Percentiles rank a stretch among this genome's conserved stretches.
phyloP scores from a whole-genome alignment of 805 yeast genomes.

The Starmera caribaea region DNA sequence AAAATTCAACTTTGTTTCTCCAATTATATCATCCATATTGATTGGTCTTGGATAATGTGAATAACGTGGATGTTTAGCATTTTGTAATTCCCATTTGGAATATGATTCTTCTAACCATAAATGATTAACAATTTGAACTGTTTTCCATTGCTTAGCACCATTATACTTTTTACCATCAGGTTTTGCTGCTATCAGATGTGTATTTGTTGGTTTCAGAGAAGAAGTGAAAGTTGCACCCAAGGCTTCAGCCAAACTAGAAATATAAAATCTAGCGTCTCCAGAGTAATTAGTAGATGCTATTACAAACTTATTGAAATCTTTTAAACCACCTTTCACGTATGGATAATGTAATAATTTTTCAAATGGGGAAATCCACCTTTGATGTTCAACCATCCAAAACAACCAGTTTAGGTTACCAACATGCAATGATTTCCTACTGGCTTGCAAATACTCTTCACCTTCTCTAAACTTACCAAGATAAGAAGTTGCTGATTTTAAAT shows the following conservation, averaged over 20 bases:
- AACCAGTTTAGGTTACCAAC: conserved; percentile 75
- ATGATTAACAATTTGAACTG: conserved; percentile 59
- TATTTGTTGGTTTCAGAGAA: conserved; percentile 49
- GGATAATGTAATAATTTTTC: conserved; percentile 64
- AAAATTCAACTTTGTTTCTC: conserved; percentile 37
- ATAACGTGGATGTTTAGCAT: conserved; percentile 37
- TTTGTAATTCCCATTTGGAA: conserved; percentile 46
- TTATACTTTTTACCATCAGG: conserved; percentile 65
- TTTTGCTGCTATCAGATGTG: conserved; percentile 62
- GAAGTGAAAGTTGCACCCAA: conserved; percentile 76
- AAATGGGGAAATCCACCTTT: conserved; percentile 46
- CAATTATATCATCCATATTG: conserved; percentile 38
- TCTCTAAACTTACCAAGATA: conserved; percentile 56
- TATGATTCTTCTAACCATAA: conserved; percentile 84
- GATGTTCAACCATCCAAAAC: conserved; percentile 49
- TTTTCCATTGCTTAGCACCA: conserved; percentile 62
- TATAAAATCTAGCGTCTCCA: conserved; percentile 74
- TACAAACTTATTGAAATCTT: conserved; percentile 41
- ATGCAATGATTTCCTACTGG: conserved; percentile 29
- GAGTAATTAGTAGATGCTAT: conserved; percentile 72
- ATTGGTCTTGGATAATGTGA: conserved; percentile 32
- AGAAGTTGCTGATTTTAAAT: conserved; percentile 26
- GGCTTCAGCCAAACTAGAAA: conserved; percentile 50
- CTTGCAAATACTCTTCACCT: conserved; percentile 44
- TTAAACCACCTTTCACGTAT: conserved; percentile 34